phyloP scores from a whole-genome alignment of 2,329 filamentous ascomycete genomes.

The Penicillium rolfsii region DNA sequence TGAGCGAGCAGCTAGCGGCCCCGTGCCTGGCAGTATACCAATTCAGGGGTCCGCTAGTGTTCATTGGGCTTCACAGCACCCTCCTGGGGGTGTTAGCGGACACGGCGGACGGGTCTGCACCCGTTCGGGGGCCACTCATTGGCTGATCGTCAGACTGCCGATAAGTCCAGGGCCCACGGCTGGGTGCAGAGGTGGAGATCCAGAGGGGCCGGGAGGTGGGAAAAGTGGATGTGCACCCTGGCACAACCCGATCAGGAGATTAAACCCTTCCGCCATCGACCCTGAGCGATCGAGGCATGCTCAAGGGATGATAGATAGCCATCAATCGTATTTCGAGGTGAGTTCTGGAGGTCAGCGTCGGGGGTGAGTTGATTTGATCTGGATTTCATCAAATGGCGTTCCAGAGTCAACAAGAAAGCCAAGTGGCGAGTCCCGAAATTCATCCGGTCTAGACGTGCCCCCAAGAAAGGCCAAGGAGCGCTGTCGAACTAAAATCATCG shows the following conservation, averaged over 20 bases:
- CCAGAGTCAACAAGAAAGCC: slow-evolving; percentile 6
- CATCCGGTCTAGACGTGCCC: background rate
- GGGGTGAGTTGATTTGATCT: background rate
- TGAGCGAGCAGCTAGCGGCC: slow-evolving; percentile 10
- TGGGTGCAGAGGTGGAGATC: slow-evolving; percentile 3
- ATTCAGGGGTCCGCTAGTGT: background rate
- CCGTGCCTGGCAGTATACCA: slow-evolving; percentile 22
- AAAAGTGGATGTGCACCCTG: background rate
- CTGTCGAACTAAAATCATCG: background rate
- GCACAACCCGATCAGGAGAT: background rate
- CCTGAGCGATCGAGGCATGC: background rate
- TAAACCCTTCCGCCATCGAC: background rate
- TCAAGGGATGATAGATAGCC: background rate
- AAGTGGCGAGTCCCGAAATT: slow-evolving; percentile 9
- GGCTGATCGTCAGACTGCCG: background rate
- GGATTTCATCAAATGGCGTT: background rate
- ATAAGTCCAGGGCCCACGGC: slow-evolving; percentile 13
- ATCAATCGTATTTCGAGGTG: background rate
- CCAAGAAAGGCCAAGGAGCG: slow-evolving; percentile 1
- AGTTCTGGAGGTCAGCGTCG: background rate
- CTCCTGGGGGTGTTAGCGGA: background rate
- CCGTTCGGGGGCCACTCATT: background rate
- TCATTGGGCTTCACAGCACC: background rate
- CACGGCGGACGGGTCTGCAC: slow-evolving; percentile 1
- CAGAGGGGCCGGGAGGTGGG: background rate